Evolutionary conservation across 225 moss, liverwort and hornwort genomes (phyloP), one percentile per base, ranked within the genome.

Genomic region (Pseudoscleropodium purum): DNA sequence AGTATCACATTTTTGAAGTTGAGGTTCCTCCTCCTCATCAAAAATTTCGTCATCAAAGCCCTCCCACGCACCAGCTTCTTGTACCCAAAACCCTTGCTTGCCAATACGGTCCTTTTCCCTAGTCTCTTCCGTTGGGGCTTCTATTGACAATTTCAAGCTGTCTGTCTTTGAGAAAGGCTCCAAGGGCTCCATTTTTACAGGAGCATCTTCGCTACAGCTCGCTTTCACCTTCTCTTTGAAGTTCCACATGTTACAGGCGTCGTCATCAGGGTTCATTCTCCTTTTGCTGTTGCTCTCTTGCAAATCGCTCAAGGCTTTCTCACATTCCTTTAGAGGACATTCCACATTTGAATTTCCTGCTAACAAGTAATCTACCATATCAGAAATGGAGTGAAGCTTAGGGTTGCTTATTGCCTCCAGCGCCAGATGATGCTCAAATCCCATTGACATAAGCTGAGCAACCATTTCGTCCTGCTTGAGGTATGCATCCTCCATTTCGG

Each of bases 361-460:
- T 89, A 94, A 82, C 86, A 93, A 89, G 79, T 87, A 94, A 65
- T 94, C 93, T 79, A 94, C 84, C 85, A 92, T 89, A 84, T 93
- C 93, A 86, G 89, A 81, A 79, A 94, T 68, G 19, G 93, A 91
- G 37, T 86, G 90, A 85, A 91, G 86, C 68, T 88, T 89, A 81
- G 80, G 86, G 34, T 92, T 92, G 62, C 89, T 86, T 62, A 93
- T 81, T 68, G 93, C 90, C 84, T 94, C 88, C 73, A 91, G 70
- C 63, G 81, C 94, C 86, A 86, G 86, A 83, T 84, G 85, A 83
- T 89, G 76, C 83, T 93, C 94, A 86, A 94, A 94, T 84, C 92
- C 94, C 94, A 94, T 94, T 73, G 93, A 94, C 79, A 91, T 86
- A 87, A 94, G 93, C 84, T 89, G 92, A 37, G 91, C 93, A 76